A percentile compares a stretch with the other conserved stretches of the same genome.
Evolutionary conservation across 2,329 filamentous ascomycete species (phyloP).

Genomic region (Incumbomyces delicatus): DNA sequence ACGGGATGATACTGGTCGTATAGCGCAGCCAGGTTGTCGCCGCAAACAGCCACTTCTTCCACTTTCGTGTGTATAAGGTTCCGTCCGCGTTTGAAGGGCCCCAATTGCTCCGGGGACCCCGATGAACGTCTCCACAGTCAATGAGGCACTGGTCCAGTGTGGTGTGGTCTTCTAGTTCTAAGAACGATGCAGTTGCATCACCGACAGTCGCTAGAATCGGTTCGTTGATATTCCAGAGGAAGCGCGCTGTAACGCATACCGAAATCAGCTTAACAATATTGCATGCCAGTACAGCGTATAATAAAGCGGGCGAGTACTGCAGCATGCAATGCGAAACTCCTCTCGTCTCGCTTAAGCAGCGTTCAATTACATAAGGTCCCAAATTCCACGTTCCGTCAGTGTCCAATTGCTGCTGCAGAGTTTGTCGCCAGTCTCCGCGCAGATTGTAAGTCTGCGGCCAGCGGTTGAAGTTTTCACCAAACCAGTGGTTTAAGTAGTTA

Average conservation of each 20-base stretch:
- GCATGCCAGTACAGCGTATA: conserved; percentile 20
- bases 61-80: not conserved
- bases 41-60: not conserved
- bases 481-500: too few relatives aligned
- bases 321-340: conserved; percentile 19
- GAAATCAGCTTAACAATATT: conserved; percentile 22
- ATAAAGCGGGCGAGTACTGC: conserved; percentile 15
- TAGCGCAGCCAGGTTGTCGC: not conserved
- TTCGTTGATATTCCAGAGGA: conserved; percentile 7
- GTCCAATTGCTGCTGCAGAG: not conserved
- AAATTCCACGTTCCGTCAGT: not conserved
- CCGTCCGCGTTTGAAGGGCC: not conserved
- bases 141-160: conserved; percentile 18
- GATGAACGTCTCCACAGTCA: not conserved
- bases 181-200: conserved; percentile 27
- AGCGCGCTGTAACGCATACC: conserved; percentile 13
- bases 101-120: not conserved
- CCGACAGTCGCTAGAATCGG: conserved; percentile 24
- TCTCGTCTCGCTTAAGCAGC: conserved; percentile 20
- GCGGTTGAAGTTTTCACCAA: too few relatives aligned
- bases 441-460: not conserved
- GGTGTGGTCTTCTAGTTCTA: conserved; percentile 20
- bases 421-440: not conserved
- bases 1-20: not conserved
- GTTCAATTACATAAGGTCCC: conserved; percentile 5